Percentiles rank a stretch among this genome's conserved stretches.
Evolutionary conservation across 2,329 filamentous ascomycete species (phyloP).

Genomic region (Fusarium redolens): DNA sequence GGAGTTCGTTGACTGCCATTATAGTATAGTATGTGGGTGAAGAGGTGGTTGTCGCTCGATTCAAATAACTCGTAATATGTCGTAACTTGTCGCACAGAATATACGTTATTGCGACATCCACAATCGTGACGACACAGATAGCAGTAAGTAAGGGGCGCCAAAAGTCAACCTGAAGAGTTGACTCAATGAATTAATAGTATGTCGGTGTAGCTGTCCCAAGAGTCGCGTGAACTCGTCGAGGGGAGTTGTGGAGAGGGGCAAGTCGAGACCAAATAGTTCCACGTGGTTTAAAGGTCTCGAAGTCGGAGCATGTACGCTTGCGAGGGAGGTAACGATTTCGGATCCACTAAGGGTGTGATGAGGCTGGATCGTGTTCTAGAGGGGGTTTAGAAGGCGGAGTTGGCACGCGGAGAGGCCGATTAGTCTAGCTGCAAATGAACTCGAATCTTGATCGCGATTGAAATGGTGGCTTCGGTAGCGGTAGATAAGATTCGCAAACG

Average conservation of each 20-base stretch:
- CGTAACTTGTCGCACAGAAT: slow-evolving; percentile 23
- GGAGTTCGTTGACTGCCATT: slow-evolving; percentile 44
- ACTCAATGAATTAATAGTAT: slow-evolving; percentile 2
- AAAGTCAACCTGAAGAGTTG: neutral
- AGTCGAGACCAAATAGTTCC: slow-evolving; percentile 40
- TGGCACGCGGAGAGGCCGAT: slow-evolving; percentile 32
- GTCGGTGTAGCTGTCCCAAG: slow-evolving; percentile 13
- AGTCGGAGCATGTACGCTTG: slow-evolving; percentile 31
- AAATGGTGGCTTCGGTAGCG: slow-evolving; percentile 18
- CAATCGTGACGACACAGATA: slow-evolving; percentile 2
- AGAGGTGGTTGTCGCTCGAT: neutral
- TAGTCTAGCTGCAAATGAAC: slow-evolving; percentile 28
- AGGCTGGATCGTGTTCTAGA: slow-evolving; percentile 35
- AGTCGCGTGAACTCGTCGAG: slow-evolving; percentile 24
- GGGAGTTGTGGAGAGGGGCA: slow-evolving; percentile 16
- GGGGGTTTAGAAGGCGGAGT: slow-evolving; percentile 27
- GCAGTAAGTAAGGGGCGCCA: neutral
- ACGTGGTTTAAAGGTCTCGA: slow-evolving; percentile 41
- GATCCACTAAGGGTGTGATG: slow-evolving; percentile 37
- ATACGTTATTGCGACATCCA: slow-evolving; percentile 22
- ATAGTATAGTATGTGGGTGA: neutral
- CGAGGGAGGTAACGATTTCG: slow-evolving; percentile 18
- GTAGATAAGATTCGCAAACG: neutral
- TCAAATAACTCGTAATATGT: neutral
- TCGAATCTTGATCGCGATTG: slow-evolving; percentile 16